Evolutionary conservation across 2,329 filamentous ascomycete species (phyloP).

Genomic region (Chaetomium strumarium): DNA sequence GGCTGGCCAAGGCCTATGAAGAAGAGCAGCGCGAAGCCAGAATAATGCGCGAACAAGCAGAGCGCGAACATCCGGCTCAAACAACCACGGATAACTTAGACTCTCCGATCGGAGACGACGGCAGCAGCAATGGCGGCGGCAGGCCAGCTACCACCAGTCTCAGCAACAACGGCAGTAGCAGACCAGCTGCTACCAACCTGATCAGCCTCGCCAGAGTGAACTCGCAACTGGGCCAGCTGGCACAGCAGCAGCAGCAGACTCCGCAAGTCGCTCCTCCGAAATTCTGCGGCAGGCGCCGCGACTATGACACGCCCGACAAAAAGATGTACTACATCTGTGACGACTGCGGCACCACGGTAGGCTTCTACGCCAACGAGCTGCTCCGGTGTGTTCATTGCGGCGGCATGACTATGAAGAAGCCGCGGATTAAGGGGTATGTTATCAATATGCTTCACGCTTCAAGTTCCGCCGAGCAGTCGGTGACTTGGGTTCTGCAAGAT

Average conservation of each 20-base stretch:
- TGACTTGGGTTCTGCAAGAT: neutral
- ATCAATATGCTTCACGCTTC: neutral
- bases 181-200: neutral
- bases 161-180: neutral
- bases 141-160: neutral
- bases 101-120: neutral
- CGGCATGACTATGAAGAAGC: conserved; percentile 5
- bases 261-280: neutral
- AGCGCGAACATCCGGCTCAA: too few relatives aligned
- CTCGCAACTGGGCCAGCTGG: neutral
- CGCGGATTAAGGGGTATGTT: conserved; percentile 3
- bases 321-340: conserved; percentile 8
- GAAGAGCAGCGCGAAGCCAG: too few relatives aligned
- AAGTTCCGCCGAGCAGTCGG: neutral
- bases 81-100: too few relatives aligned
- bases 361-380: conserved; percentile 4
- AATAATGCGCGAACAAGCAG: too few relatives aligned
- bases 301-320: conserved; percentile 6
- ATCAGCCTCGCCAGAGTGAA: neutral
- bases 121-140: neutral
- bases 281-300: neutral
- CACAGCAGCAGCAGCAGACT: neutral
- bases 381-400: conserved; percentile 8
- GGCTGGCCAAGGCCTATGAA: too few relatives aligned
- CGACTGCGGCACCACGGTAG: neutral